Conservation (phyloP, 495 filamentous ascomycete species). For the Cercophora samala region DNA sequence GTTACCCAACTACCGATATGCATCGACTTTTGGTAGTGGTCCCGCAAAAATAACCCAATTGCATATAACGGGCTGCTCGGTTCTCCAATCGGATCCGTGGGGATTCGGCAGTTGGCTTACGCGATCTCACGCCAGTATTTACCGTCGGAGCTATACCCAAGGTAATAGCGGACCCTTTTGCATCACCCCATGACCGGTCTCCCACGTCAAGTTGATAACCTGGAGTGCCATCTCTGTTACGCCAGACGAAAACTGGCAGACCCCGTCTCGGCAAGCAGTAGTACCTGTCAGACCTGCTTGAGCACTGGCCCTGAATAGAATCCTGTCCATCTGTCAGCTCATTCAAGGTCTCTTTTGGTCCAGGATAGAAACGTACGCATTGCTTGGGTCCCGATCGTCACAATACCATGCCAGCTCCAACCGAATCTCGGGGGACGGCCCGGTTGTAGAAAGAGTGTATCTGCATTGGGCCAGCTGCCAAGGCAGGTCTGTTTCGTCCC, state of each 20-base stretch:
- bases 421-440: slow-evolving; percentile 6
- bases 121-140: background rate
- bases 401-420: slow-evolving; percentile 31
- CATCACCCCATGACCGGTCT: slow-evolving; percentile 8
- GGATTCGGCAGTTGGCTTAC: background rate
- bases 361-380: slow-evolving; percentile 24
- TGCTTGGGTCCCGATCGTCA: slow-evolving; percentile 27
- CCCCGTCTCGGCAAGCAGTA: background rate
- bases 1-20: background rate
- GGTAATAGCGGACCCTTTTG: slow-evolving; percentile 12
- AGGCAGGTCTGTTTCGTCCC: slow-evolving; percentile 6
- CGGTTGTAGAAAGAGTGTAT: slow-evolving; percentile 19
- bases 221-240: slow-evolving; percentile 5
- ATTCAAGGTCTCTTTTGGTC: background rate
- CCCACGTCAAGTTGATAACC: slow-evolving; percentile 9
- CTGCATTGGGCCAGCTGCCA: slow-evolving; percentile 25
- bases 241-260: background rate
- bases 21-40: background rate
- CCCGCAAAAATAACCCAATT: background rate
- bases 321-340: background rate
- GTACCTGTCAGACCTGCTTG: background rate
- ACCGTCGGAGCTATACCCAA: slow-evolving; percentile 4
- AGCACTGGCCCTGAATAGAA: slow-evolving; percentile 10
- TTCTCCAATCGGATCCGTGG: background rate
- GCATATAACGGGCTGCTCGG: background rate